A percentile compares a stretch with the other conserved stretches of the same genome.
Evolutionary conservation across 176 grass and related monocot species (phyloP).

Genomic region (Themeda triandra): DNA sequence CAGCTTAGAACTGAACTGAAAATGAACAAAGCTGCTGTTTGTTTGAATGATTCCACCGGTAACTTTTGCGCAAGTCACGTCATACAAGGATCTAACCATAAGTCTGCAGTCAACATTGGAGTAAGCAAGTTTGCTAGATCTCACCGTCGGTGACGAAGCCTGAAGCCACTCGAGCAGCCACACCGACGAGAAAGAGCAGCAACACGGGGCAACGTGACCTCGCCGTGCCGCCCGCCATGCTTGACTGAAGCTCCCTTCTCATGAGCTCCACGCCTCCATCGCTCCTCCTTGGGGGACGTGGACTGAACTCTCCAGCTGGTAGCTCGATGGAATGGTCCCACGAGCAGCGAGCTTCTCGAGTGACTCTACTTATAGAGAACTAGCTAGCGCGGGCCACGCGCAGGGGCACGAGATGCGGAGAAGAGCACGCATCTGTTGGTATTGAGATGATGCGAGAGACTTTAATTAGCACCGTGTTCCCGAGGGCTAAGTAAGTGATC

Average conservation of each 20-base stretch:
- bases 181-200: background rate
- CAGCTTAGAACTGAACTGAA: background rate
- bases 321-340: background rate
- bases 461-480: background rate
- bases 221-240: background rate
- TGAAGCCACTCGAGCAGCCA: background rate
- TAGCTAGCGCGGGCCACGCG: background rate
- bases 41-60: background rate
- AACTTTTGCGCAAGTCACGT: background rate
- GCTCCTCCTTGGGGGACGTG: background rate
- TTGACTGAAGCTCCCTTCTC: background rate
- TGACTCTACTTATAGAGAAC: background rate
- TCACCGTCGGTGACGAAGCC: constrained; percentile 36
- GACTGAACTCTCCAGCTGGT: background rate
- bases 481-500: too few species aligned
- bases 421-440: background rate
- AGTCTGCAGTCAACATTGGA: background rate
- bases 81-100: background rate
- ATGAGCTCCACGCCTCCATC: background rate
- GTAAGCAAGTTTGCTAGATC: background rate
- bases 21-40: background rate
- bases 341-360: background rate
- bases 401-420: background rate
- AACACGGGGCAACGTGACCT: background rate
- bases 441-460: background rate